Evolutionary conservation across 225 moss, liverwort and hornwort genomes (phyloP), one percentile per base, ranked within the genome.

Genomic region (Polytrichum commune): DNA sequence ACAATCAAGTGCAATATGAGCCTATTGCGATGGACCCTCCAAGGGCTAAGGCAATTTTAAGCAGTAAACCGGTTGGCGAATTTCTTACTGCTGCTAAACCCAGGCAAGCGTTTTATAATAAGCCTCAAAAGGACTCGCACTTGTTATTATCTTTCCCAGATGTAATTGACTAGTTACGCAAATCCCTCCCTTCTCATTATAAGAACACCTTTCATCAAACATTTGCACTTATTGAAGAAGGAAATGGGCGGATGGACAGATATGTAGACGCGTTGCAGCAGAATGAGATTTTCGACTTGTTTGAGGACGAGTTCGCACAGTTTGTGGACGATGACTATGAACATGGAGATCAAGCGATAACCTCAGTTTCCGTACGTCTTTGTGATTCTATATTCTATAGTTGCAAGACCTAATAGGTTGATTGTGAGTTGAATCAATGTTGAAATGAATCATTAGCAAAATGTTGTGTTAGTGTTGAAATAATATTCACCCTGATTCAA

Each of bases 191-290:
- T 9, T 35, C 4, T 46, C 46, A 46, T 46, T 4, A 16, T 4
- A 16, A 46, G 46, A 13, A 46, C 46, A 46, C 46, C 46, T 46
- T 1, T 0, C 46, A 3, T 46, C 8, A 46, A 46, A 46, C 16
- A 46, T 46, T 46, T 16, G 46, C 46, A 46, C 46, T 16, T 46
- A 16, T 46, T 46, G 13, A 46, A 46, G 46, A 38, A 10, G 38
- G 13, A 46, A 46, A 46, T 68, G 55, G 67, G 55, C 63, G 38
- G 6, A 73, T 69, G 54, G 68, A 66, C 78, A 97, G 96, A 58
- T 94, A 97, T 69, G 86, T 94, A 28, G 88, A 97, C 74, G 96
- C 93, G 0, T 73, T 97, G 16, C 96, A 97, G 76, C 92, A 97
- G 62, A 97, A 97, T 29, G 93, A 97, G 63, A 79, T 94, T 18